Evolutionary conservation across 164 flowering plant genomes (phyloP), one percentile per base, ranked within the genome.

Genomic region (Magnolia changhungtana): DNA sequence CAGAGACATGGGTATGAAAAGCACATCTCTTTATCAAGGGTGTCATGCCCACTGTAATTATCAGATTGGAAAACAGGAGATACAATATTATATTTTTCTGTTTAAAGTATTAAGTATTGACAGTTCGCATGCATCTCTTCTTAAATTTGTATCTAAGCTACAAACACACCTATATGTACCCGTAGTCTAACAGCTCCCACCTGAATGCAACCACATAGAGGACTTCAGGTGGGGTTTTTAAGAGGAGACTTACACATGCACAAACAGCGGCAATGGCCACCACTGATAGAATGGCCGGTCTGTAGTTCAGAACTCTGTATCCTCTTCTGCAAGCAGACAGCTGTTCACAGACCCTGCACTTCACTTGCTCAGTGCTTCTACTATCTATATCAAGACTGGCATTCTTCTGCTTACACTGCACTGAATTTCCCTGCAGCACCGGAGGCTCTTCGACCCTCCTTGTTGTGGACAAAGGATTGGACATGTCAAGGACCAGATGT

Each of bases 231-330:
- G 83, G 84, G 84, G 91, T 88, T 73, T 91, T 91, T 80, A 92
- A 94, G 19, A 92, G 85, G 72, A 94, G 85, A 55, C 93, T 92
- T 24, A 84, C 94, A 31, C 98, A 92, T 4, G 90, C 97, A 74
- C 98, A 94, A 19, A 94, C 94, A 9, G 92, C 97, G 37, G 97
- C 98, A 50, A 94, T 86, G 45, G 95, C 89, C 76, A 96, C 89
- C 90, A 96, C 82, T 13, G 98, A 92, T 7, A 96, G 84, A 92
- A 93, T 85, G 63, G 86, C 90, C 0, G 99, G 98, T 55, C 90
- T 86, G 80, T 87, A 92, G 14, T 82, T 81, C 50, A 89, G 50
- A 1, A 88, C 85, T 72, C 85, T 78, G 4, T 68, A 14, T 7
- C 64, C 79, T 24, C 20, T 52, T 27, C 87, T 78, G 69, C 79